These are phyloP conservation scores for Fusarium falciforme DNA, from an alignment of 2,329 filamentous ascomycete species.

Conservation along the genomic window DNA sequence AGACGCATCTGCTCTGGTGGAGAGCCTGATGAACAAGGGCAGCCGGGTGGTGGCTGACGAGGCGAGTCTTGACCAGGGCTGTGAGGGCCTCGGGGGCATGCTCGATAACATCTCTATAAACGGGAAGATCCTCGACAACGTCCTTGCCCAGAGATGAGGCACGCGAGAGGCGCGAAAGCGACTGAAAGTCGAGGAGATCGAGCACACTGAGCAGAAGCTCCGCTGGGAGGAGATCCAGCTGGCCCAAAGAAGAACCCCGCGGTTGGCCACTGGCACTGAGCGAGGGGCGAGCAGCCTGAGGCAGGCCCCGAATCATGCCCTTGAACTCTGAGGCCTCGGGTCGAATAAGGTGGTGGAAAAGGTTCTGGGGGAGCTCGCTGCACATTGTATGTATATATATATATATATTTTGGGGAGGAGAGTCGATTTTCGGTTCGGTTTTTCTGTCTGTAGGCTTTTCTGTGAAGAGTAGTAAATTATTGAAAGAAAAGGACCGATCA, in stretches of 20 bases:
- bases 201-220: slow-evolving; percentile 42
- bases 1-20: slow-evolving; percentile 40
- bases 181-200: slow-evolving; percentile 44
- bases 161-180: slow-evolving; percentile 45
- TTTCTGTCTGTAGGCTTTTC: not conserved
- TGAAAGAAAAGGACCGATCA: slow-evolving; percentile 23
- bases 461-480: slow-evolving; percentile 4
- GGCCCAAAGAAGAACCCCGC: slow-evolving; percentile 39
- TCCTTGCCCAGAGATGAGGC: slow-evolving; percentile 40
- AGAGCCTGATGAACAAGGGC: slow-evolving; percentile 37
- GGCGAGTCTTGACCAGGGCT: slow-evolving; percentile 38
- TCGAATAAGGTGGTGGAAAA: slow-evolving; percentile 27
- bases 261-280: slow-evolving; percentile 12
- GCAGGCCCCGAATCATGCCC: slow-evolving; percentile 28
- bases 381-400: no score
- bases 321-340: slow-evolving; percentile 32
- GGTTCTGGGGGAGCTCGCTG: not conserved
- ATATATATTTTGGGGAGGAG: no score
- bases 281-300: slow-evolving; percentile 3
- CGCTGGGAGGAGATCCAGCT: slow-evolving; percentile 41
- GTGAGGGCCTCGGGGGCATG: slow-evolving; percentile 48
- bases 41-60: slow-evolving; percentile 39
- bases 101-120: slow-evolving; percentile 57
- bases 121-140: slow-evolving; percentile 44
- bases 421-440: not conserved